Evolutionary conservation across 1,139 yeast species (phyloP), one percentile per base, ranked within the genome.

Genomic region (Pichia kudriavzevii): DNA sequence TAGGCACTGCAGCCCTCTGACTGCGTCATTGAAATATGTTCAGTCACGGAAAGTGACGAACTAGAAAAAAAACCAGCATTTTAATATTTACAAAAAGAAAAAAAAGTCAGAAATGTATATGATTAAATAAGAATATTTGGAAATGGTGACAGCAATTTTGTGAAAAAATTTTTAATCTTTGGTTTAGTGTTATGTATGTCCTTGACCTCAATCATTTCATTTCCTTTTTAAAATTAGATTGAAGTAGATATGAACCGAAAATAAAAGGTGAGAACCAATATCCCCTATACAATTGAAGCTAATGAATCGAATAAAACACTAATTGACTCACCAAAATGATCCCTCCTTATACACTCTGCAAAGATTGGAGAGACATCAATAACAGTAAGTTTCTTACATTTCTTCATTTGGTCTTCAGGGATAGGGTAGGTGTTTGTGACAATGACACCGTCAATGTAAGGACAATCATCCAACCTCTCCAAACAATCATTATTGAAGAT

Each of bases 291-390:
- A 33, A 79, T 66, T 31, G 81, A 74, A 38, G 85, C 79, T 48
- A 85, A 67, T 29, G 94, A 85, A 59, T 87, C 95, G 57, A 88
- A 88, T 50, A 88, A 66, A 25, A 87, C 95, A 23, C 94, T 82
- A 45, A 88, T 88, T 45, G 94, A 80, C 64, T 88, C 97, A 56
- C 97, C 98, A 52, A 88, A 88, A 59, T 93, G 98, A 58, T 91
- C 95, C 65, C 99, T 81, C 66, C 99, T 78, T 45, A 93, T 91
- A 62, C 97, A 91, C 64, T 93, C 99, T 23, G 98, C 97, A 56
- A 93, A 82, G 38, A 91, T 88, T 18, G 94, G 81, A 36, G 95
- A 82, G 32, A 93, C 93, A 56, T 93, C 98, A 52, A 93, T 91
- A 32, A 85, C 82, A 10, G 78, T 78, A 52, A 93, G 69, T 56